A percentile compares a stretch with the other conserved stretches of the same genome.
Evolutionary conservation across 2,329 filamentous ascomycete genomes (phyloP).

Genomic region (Sclerotinia nivalis): DNA sequence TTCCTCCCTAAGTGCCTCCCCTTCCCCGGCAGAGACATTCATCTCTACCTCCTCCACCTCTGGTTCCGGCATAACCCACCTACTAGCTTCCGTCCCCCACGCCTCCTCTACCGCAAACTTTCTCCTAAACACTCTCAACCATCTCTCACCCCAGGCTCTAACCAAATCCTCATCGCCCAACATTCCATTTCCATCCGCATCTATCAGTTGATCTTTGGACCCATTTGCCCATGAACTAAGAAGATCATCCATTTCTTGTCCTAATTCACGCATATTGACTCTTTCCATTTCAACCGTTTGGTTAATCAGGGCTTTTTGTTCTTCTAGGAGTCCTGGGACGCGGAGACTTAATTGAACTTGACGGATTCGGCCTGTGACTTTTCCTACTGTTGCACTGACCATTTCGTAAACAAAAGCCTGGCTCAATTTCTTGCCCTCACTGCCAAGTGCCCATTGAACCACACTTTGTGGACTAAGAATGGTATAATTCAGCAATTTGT

Average conservation of each 20-base stretch:
- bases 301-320: conserved; percentile 52
- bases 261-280: conserved; percentile 74
- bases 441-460: conserved; percentile 80
- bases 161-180: conserved; percentile 60
- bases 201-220: conserved; percentile 73
- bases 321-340: conserved; percentile 55
- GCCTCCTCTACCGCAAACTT: conserved; percentile 85
- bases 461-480: conserved; percentile 86
- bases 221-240: conserved; percentile 71
- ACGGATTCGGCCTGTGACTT: conserved; percentile 83
- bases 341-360: conserved; percentile 70
- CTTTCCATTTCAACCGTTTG: conserved; percentile 70
- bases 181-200: conserved; percentile 57
- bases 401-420: conserved; percentile 84
- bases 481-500: conserved; percentile 96
- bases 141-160: conserved; percentile 78
- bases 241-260: conserved; percentile 77
- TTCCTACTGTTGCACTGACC: conserved; percentile 81
- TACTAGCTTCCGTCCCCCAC: conserved; percentile 48
- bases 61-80: conserved; percentile 28
- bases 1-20: neutral
- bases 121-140: conserved; percentile 81
- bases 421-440: conserved; percentile 64
- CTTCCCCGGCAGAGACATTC: neutral
- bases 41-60: conserved; percentile 18